A percentile compares a stretch with the other conserved stretches of the same genome.
phyloP scores from a whole-genome alignment of 192 early-diverging fungal species.

The Podila horticola region DNA sequence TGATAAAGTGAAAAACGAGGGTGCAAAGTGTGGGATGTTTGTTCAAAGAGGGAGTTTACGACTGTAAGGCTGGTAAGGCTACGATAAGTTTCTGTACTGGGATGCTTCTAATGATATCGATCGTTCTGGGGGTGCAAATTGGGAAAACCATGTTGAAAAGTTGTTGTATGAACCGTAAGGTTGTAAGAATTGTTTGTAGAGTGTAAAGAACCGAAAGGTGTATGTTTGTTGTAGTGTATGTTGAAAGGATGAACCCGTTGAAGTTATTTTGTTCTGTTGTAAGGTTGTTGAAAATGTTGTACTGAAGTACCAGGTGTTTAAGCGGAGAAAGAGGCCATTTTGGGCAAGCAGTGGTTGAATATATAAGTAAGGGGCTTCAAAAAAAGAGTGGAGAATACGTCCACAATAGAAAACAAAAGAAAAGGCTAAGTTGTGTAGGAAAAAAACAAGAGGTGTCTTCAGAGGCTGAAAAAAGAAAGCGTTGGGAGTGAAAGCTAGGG shows the following conservation, averaged over 20 bases:
- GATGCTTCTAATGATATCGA: conserved; percentile 21
- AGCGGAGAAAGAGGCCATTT: conserved; percentile 49
- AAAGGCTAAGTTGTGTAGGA: background rate
- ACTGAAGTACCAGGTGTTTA: conserved; percentile 32
- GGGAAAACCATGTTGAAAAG: conserved; percentile 44
- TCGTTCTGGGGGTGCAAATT: conserved; percentile 39
- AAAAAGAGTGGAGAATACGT: conserved; percentile 28
- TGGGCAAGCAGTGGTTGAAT: conserved; percentile 23
- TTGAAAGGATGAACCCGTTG: conserved; percentile 12
- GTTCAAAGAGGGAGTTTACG: conserved; percentile 20
- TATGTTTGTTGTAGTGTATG: conserved; percentile 23
- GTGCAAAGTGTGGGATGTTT: conserved; percentile 2
- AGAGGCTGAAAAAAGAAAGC: background rate
- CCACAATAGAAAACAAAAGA: conserved; percentile 16
- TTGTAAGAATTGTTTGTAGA: conserved; percentile 24
- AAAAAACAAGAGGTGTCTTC: background rate
- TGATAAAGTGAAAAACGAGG: background rate
- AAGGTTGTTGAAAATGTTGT: conserved; percentile 31
- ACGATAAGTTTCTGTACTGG: conserved; percentile 28
- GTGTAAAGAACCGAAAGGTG: conserved; percentile 19
- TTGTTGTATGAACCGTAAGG: conserved; percentile 39
- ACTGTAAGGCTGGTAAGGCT: conserved; percentile 40
- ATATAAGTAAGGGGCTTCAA: conserved; percentile 3
- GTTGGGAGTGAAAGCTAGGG: background rate
- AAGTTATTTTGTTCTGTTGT: conserved; percentile 2